Evolutionary conservation across 108 stramenopile species (phyloP), one percentile per base, ranked within the genome.

Genomic region (Epipyxis sp.): DNA sequence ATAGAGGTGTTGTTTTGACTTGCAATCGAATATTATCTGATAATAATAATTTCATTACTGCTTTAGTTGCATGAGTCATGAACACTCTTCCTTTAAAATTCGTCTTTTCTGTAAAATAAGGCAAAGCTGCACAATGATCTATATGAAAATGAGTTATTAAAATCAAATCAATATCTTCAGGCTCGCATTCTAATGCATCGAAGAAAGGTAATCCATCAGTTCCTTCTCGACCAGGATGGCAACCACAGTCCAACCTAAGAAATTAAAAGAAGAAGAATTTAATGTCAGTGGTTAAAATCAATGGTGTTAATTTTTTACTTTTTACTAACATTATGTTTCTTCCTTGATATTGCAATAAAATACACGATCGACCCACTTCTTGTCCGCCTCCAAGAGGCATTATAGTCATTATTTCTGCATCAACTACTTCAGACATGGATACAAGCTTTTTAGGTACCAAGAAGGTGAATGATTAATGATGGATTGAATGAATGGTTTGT

Each of bases 1-100:
- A 80, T 40, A 77, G 76, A 6, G 46, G 46, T 0, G 35, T n/a
- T 20, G 27, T 25, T 62, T 59, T 65, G 40, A 35, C 13, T 6
- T 65, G 34, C 2, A 65, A 58, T 0, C 80, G 41, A 46, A 94
- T 69, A 82, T 95, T 96, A 86, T 99, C 96, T 1, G 91, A 91
- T 69, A 99, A 85, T 65, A 97, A 74, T 42, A 97, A 77, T 10
- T 95, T 86, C 69, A 95, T 82, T 34, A 99, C 96, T 3, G 98
- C 97, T 85, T 95, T 95, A 62, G 98, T 99, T 30, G 97, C 93
- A 80, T 97, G 96, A 0, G 97, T 99, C 94, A 96, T 96, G 86
- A 94, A 94, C 29, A 82, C 88, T 13, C 94, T 80, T 6, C 97
- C 98, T 67, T 84, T 84, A 86, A 99, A 99, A 29, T 87, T 87